These are phyloP conservation scores for Thuja plicata DNA, from an alignment of 83 land plant species.

Conservation along the genomic window DNA sequence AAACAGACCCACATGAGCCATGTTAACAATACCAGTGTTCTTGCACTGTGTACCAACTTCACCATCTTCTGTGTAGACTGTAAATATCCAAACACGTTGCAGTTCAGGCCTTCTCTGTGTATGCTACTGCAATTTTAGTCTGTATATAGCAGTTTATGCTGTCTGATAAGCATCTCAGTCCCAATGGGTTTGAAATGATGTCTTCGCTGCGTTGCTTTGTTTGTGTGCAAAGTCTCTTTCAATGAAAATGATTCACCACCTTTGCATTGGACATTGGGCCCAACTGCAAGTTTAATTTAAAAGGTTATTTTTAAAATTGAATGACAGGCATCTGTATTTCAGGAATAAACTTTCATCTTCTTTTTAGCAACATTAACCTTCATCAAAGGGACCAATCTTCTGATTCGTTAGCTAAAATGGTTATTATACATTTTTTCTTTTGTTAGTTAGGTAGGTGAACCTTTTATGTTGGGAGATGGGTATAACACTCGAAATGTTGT, in stretches of 20 bases:
- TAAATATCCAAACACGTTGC: neutral
- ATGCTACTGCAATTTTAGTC: neutral
- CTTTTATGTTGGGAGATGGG: neutral
- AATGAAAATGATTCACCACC: neutral
- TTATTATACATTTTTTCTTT: no score
- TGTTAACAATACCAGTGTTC: neutral
- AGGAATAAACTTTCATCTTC: neutral
- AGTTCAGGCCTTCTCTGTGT: neutral
- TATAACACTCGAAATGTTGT: no score
- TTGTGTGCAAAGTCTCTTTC: neutral
- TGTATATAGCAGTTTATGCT: neutral
- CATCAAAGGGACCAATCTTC: neutral
- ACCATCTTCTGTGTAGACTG: neutral
- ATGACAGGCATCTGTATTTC: neutral
- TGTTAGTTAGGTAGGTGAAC: neutral
- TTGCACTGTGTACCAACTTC: neutral
- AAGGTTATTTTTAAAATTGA: neutral
- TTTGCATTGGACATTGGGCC: neutral
- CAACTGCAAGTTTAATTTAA: neutral
- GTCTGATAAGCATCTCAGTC: neutral
- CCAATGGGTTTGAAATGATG: neutral
- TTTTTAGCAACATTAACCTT: neutral
- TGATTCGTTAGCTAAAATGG: neutral
- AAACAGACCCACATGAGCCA: neutral
- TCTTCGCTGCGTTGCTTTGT: neutral